Percentiles rank a stretch among this genome's conserved stretches.
Conservation (phyloP, 2,329 filamentous ascomycete species). For the Thelonectria blattea region DNA sequence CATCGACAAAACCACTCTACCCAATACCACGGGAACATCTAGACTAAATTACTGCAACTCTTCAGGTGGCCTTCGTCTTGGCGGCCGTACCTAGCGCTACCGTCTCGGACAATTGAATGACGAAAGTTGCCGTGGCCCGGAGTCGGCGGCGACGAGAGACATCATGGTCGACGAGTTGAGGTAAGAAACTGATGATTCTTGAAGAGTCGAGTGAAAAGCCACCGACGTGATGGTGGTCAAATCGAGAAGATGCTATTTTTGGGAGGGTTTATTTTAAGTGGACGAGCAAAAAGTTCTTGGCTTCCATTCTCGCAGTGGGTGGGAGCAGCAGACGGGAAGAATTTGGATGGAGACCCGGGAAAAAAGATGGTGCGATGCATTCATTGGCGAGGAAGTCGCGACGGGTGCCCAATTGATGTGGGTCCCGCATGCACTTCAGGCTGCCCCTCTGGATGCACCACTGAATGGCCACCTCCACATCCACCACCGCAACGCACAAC, state of each 20-base stretch:
- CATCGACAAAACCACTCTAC: neutral
- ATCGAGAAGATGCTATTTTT: neutral
- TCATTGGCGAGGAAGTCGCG: conserved; percentile 7
- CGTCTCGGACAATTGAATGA: neutral
- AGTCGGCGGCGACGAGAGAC: neutral
- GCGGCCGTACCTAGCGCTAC: neutral
- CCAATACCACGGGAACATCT: neutral
- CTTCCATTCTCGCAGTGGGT: neutral
- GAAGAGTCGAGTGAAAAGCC: neutral
- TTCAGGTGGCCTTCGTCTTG: neutral
- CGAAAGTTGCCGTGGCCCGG: neutral
- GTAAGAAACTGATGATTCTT: neutral
- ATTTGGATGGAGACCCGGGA: neutral
- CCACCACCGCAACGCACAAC: too few species aligned
- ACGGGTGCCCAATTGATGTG: conserved; percentile 20
- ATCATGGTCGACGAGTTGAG: neutral
- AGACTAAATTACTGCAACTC: neutral
- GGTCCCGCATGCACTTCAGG: conserved; percentile 13
- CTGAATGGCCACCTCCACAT: neutral
- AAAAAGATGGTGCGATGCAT: conserved; percentile 16
- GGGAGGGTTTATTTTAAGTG: neutral
- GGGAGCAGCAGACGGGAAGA: neutral
- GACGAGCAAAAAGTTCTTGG: neutral
- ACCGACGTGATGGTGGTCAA: neutral
- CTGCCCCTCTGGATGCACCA: too few species aligned